These are phyloP conservation scores for Apiospora koreana DNA, from an alignment of 2,329 filamentous ascomycete genomes.

Conservation along the genomic window DNA sequence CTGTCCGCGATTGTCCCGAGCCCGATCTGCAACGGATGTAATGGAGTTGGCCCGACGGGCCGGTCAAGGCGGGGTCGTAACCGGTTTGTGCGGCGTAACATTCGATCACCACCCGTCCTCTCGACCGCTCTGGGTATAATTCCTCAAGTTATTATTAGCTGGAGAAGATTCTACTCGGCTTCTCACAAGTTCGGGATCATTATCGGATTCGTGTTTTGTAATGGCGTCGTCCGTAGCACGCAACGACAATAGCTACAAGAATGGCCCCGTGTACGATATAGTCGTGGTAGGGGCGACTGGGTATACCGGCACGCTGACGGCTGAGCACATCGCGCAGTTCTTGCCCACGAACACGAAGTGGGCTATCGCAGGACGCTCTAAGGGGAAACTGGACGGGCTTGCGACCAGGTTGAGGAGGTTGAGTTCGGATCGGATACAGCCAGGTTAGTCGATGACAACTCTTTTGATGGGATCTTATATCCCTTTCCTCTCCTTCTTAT, in stretches of 20 bases:
- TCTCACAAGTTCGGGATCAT: neutral
- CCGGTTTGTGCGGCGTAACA: neutral
- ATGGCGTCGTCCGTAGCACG: neutral
- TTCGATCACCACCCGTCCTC: neutral
- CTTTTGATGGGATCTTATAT: neutral
- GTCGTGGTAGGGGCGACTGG: constrained; percentile 45
- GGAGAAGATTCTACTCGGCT: neutral
- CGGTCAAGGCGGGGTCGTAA: neutral
- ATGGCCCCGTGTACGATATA: constrained; percentile 7
- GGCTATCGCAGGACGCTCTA: constrained; percentile 85
- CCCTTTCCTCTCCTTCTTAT: neutral
- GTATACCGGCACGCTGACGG: constrained; percentile 79
- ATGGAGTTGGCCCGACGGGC: neutral
- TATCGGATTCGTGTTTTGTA: neutral
- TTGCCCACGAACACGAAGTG: constrained; percentile 80
- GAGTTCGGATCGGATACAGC: constrained; percentile 19
- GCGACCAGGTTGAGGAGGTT: constrained; percentile 11
- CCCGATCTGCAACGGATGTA: neutral
- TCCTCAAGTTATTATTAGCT: neutral
- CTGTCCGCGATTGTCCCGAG: neutral
- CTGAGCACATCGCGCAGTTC: constrained; percentile 71
- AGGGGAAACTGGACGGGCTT: constrained; percentile 43
- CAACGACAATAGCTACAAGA: neutral
- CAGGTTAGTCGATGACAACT: constrained; percentile 16
- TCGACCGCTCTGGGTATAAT: neutral